Base-by-base conservation (phyloP, 768 basidiomycete genomes). In the Amanita rimosa region DNA sequence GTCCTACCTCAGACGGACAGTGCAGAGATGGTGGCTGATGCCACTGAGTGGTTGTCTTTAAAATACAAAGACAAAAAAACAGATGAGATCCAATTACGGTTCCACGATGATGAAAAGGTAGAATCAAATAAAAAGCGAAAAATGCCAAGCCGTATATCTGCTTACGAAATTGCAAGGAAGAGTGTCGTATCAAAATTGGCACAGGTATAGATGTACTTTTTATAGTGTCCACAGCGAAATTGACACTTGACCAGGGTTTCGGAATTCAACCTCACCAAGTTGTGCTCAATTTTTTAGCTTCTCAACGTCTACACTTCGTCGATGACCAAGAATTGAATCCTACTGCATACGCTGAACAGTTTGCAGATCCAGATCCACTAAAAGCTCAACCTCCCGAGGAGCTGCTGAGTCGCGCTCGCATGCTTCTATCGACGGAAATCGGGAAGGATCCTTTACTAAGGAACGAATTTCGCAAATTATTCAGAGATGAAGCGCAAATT, bases 371-470 rank as follows among this genome's bases (percentile, higher is more conserved):
- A 1, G 81, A 85, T 58, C 76, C 78, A 4, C 31, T 60, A 36
- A 79, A 76, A 52, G 72, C 76, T 1, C 73, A 73, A 55, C 58
- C 76, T 8, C 67, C 82, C 0, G 81, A 88, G 48, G 84, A 89
- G 46, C 61, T 87, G 22, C 74, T 92, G 40, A 72, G 72, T 41
- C 78, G 78, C 29, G 87, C 90, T 8, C 79, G 88, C 42, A 76
- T 89, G 72, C 84, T 98, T 49, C 67, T 98, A 41, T 76, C 85
- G 5, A 90, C 87, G 0, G 96, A 98, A 62, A 74, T 98, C 14
- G 88, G 89, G 29, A 94, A 88, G 60, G 95, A 99, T 62, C 95
- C 95, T 10, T 67, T 91, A 9, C 74, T 99, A 26, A 74, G 91
- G 36, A 80, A 82, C 53, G 74, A 81, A 49, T 80, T 91, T 44